Conservation (phyloP, 441 rosid species). For the Metrosideros polymorpha region DNA sequence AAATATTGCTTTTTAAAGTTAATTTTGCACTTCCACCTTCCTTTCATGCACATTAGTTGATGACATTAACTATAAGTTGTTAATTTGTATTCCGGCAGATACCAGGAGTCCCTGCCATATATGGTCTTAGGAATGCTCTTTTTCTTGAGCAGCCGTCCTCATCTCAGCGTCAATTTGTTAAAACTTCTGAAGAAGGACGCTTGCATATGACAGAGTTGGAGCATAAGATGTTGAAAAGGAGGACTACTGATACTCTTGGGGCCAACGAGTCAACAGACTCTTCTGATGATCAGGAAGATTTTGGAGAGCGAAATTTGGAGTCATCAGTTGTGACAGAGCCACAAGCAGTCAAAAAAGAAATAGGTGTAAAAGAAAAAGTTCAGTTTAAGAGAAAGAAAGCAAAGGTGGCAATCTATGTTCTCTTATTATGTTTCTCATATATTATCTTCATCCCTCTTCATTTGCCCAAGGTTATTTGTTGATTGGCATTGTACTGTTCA, state of each 20-base stretch:
- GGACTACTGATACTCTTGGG: conserved; percentile 24
- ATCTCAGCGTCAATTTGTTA: conserved; percentile 54
- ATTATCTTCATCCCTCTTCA: background rate
- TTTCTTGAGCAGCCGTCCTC: conserved; percentile 76
- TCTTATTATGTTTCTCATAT: background rate
- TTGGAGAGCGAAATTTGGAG: conserved; percentile 16
- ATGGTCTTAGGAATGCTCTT: conserved; percentile 63
- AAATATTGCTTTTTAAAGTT: background rate
- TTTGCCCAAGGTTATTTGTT: background rate
- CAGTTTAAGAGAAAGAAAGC: conserved; percentile 78
- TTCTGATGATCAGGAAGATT: conserved; percentile 27
- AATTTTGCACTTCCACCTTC: background rate
- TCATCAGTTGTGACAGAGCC: conserved; percentile 1
- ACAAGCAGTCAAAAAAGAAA: conserved; percentile 9
- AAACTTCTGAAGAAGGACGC: conserved; percentile 52
- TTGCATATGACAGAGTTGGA: conserved; percentile 42
- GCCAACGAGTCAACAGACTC: conserved; percentile 15
- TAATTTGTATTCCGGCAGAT: conserved; percentile 27
- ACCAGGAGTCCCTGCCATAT: conserved; percentile 71
- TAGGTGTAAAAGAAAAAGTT: conserved; percentile 45
- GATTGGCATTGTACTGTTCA: background rate
- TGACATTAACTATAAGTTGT: background rate
- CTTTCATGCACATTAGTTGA: background rate
- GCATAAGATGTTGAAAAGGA: conserved; percentile 26
- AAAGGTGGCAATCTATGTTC: conserved; percentile 34